Base-by-base conservation (phyloP, 345 rosid species). In the Laguncularia racemosa region DNA sequence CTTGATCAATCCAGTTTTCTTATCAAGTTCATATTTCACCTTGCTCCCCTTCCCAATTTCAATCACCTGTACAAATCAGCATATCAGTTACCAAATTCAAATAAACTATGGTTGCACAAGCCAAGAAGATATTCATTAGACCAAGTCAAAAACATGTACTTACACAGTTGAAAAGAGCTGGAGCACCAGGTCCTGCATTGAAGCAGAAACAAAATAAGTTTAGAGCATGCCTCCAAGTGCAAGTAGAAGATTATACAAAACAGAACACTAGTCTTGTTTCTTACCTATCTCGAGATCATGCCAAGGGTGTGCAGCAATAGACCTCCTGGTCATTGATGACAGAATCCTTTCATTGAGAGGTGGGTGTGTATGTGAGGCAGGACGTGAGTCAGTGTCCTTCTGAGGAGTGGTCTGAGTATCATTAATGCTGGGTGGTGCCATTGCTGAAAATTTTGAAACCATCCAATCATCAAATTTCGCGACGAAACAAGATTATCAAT, bases 11-110 rank as follows among this genome's bases (percentile, higher is more conserved):
- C 99, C 99, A 8, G 97, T 87, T 57, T 80, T 84, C 79, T 93
- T 93, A 85, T 93, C 99, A 28, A 93, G 88, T 70, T 93, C 99
- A 67, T 93, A 93, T 68, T 93, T 93, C 75, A 93, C 99, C 81
- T 93, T 93, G 75, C 97, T 82, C 48, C 99, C 99, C 58, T 85
- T 93, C 14, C 88, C 73, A 48, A 93, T 93, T 83, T 93, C 99
- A 76, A 93, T 63, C 62, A 93, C 99, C 99, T 93, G 79, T 55
- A 70, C 48, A 52, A 50, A 43, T 53, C 56, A 21, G 49, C 57
- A 20, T 48, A 43, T 58, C 55, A 26, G 23, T 53, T 44, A 11
- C 16, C 49, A 16, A 62, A 60, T 12, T 13, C 6, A 53, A 6
- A 33, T 33, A 33, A 33, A 10, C 7, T 33, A 33, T 33, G 40